Evolutionary conservation across 345 rosid genomes (phyloP), one percentile per base, ranked within the genome.

Genomic region (Alliaria petiolata): DNA sequence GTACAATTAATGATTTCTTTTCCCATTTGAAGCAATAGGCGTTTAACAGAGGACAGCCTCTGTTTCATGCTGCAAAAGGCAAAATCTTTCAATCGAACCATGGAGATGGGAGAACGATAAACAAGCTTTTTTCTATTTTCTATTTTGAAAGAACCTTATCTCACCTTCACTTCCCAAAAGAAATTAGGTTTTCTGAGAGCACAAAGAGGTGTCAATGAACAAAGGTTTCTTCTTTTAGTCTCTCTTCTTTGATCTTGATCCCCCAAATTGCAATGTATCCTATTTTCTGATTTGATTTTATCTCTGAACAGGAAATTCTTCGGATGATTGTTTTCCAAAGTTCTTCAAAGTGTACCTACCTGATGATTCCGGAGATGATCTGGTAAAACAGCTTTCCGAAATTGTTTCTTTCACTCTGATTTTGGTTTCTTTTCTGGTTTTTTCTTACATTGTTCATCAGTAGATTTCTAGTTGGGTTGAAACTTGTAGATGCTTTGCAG

Each of bases 321-420:
- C 2, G 3, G 65, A 14, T 65, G 35, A 19, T 26, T 20, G 26
- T 65, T 9, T 65, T 46, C 77, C 77, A 73, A 73, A 73, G 50
- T 73, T 73, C 71, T 73, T 73, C 19, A 73, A 47, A 65, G 77
- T 73, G 25, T 73, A 65, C 43, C 6, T 64, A 73, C 71, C 70
- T 36, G 65, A 36, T 26, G 70, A 64, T 4, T 46, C 59, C 0
- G 60, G 71, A 64, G 71, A 65, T 47, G 77, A 73, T 73, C 36
- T 73, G 52, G 77, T 73, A 56, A 45, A 72, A 28, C 31, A 4
- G 31, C 31, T 28, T 28, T 28, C 5, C 7, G 4, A 28, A 28
- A 28, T 28, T 28, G 31, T 28, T 28, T 28, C 31, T 28, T 28
- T 62, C 39, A 34, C 76, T 72, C 47, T 63, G 36, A 53, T 58